These are phyloP conservation scores for Mycena crocata DNA, from an alignment of 768 basidiomycete species.

Conservation along the genomic window DNA sequence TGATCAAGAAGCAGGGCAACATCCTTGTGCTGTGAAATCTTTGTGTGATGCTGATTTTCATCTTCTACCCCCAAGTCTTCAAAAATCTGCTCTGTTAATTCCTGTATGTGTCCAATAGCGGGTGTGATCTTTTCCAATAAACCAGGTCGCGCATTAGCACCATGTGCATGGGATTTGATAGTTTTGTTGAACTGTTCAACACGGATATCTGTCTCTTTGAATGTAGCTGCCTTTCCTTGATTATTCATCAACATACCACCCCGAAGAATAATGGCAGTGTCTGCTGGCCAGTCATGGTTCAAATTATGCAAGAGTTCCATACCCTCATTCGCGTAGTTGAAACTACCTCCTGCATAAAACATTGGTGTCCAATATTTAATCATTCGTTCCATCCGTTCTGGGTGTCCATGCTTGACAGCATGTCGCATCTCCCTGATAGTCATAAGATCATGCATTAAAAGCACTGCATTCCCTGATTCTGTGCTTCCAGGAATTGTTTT, in stretches of 20 bases:
- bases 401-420: slow-evolving; percentile 38
- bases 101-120: slow-evolving; percentile 35
- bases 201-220: slow-evolving; percentile 39
- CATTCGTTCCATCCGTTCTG: slow-evolving; percentile 28
- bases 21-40: slow-evolving; percentile 38
- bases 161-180: slow-evolving; percentile 38
- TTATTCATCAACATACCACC: slow-evolving; percentile 40
- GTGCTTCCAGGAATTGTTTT: slow-evolving; percentile 14
- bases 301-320: slow-evolving; percentile 42
- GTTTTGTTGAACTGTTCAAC: slow-evolving; percentile 40
- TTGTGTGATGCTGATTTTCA: slow-evolving; percentile 32
- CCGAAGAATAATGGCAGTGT: slow-evolving; percentile 27
- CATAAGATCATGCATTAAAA: slow-evolving; percentile 33
- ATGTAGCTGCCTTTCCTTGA: slow-evolving; percentile 24
- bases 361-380: slow-evolving; percentile 38
- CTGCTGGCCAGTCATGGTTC: slow-evolving; percentile 37
- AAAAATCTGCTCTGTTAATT: slow-evolving; percentile 31
- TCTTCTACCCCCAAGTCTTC: slow-evolving; percentile 34
- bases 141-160: slow-evolving; percentile 34
- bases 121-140: slow-evolving; percentile 37
- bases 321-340: slow-evolving; percentile 40
- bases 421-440: slow-evolving; percentile 33
- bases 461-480: slow-evolving; percentile 18
- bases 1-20: slow-evolving; percentile 28
- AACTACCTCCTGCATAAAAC: slow-evolving; percentile 34